Percentiles rank a stretch among this genome's conserved stretches.
phyloP scores from a whole-genome alignment of 2,329 filamentous ascomycete species.

The Diaporthe helianthi region DNA sequence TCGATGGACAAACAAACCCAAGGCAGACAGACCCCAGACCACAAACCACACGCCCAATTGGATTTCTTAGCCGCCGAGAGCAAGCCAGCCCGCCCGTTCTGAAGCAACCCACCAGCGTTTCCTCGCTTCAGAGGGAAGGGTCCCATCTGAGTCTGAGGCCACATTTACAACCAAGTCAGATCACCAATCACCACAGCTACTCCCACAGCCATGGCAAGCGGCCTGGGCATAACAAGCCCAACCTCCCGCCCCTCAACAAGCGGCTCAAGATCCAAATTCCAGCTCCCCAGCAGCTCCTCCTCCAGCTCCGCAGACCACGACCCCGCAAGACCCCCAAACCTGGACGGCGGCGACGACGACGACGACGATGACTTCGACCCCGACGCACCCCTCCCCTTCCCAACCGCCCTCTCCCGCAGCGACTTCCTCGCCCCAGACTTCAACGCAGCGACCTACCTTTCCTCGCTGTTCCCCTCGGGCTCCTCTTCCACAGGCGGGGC shows the following conservation, averaged over 20 bases:
- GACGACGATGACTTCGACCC: slow-evolving; percentile 47
- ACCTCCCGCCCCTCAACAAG: slow-evolving; percentile 17
- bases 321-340: slow-evolving; percentile 42
- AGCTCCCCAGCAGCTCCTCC: slow-evolving; percentile 40
- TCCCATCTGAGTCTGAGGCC: background rate
- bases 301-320: slow-evolving; percentile 44
- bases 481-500: slow-evolving; percentile 43
- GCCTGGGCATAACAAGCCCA: slow-evolving; percentile 23
- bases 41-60: too few species aligned
- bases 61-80: background rate
- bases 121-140: background rate
- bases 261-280: slow-evolving; percentile 25
- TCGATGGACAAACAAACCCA: background rate
- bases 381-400: slow-evolving; percentile 83
- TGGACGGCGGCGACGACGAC: background rate
- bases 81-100: background rate
- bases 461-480: slow-evolving; percentile 42
- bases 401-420: slow-evolving; percentile 78
- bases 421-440: slow-evolving; percentile 84
- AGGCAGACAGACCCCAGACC: too few species aligned
- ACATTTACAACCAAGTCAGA: background rate
- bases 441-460: slow-evolving; percentile 82
- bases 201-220: slow-evolving; percentile 27
- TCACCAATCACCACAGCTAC: too few species aligned
- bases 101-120: background rate